phyloP scores from a whole-genome alignment of 2,329 filamentous ascomycete species.

The Trichophyton benhamiae region DNA sequence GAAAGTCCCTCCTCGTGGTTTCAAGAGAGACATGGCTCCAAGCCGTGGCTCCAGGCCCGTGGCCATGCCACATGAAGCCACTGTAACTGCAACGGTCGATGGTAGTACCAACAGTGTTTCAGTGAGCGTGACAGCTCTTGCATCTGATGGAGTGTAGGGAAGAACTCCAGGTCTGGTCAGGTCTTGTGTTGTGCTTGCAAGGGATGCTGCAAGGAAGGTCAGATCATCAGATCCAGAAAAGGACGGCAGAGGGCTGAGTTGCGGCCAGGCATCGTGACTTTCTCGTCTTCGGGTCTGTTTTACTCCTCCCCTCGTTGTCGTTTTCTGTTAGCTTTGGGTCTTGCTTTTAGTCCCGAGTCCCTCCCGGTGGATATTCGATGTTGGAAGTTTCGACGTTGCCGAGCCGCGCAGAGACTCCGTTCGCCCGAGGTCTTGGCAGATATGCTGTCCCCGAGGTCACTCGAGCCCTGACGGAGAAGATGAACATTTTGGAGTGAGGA shows the following conservation, averaged over 20 bases:
- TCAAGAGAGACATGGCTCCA: neutral
- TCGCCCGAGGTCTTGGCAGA: constrained; percentile 9
- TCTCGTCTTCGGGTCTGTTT: neutral
- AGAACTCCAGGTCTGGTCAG: neutral
- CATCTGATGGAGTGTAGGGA: neutral
- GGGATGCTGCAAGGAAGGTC: constrained; percentile 2
- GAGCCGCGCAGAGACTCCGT: constrained; percentile 8
- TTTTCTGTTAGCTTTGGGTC: neutral
- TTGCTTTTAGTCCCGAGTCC: neutral
- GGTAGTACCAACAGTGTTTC: constrained; percentile 10
- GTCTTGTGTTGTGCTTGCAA: constrained; percentile 1
- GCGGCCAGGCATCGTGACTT: neutral
- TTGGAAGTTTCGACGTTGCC: constrained; percentile 4
- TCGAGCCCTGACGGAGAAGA: neutral
- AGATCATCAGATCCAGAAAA: constrained; percentile 2
- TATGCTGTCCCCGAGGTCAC: constrained; percentile 1
- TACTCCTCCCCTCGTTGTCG: neutral
- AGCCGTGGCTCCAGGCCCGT: neutral
- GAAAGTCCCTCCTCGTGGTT: neutral
- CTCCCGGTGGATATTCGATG: neutral
- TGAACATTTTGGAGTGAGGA: no score
- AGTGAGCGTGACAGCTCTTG: constrained; percentile 5
- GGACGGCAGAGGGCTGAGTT: neutral
- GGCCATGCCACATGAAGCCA: constrained; percentile 2
- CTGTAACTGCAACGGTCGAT: constrained; percentile 11